Conservation (phyloP, 306 rosid species). For the Corylus heterophylla region DNA sequence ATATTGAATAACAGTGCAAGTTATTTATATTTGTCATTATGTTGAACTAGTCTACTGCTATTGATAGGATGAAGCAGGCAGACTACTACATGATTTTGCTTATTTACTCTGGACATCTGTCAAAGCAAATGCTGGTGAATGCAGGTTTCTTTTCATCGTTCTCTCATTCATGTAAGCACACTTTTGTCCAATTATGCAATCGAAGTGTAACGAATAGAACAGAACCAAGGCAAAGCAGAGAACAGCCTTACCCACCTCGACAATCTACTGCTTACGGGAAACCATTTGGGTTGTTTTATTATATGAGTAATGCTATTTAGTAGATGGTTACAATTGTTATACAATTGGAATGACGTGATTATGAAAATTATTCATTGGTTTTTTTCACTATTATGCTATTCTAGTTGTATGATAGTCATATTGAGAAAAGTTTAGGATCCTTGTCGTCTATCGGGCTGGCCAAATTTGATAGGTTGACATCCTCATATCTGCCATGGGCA, state of each 20-base stretch:
- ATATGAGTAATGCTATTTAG: neutral
- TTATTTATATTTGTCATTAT: neutral
- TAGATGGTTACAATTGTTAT: too few species aligned
- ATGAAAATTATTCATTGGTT: too few species aligned
- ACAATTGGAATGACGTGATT: too few species aligned
- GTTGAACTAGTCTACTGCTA: neutral
- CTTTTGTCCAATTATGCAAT: neutral
- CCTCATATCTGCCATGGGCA: neutral
- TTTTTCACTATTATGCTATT: too few species aligned
- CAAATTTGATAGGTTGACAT: neutral
- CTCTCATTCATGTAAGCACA: neutral
- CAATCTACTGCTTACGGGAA: neutral
- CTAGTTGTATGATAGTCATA: too few species aligned
- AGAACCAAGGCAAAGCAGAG: too few species aligned
- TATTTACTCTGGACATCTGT: neutral
- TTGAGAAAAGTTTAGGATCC: neutral
- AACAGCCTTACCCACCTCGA: too few species aligned
- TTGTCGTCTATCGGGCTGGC: too few species aligned
- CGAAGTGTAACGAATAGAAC: neutral
- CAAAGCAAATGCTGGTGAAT: neutral
- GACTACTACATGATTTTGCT: neutral
- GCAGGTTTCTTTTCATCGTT: neutral
- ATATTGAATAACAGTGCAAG: neutral
- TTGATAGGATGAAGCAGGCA: neutral
- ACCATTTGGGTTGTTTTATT: neutral